Percentiles rank a stretch among this genome's conserved stretches.
Evolutionary conservation across 1,284 basidiomycete species (phyloP).

Genomic region (Xerocomus amazonicus): DNA sequence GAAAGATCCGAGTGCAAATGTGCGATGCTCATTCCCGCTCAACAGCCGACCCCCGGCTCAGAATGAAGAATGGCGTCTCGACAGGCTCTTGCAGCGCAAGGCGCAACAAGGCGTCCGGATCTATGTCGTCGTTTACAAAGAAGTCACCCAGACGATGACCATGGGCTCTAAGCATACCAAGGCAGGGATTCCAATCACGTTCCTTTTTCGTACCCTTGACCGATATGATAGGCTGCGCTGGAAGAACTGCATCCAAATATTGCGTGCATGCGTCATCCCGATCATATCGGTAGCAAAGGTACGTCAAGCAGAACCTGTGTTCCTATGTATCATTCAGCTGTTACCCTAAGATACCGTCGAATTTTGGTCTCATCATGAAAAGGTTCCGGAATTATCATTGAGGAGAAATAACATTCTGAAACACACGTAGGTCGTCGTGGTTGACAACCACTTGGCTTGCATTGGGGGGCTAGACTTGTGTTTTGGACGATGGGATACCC

Average conservation of each 20-base stretch:
- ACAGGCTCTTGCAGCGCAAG: slow-evolving; percentile 80
- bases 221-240: slow-evolving; percentile 54
- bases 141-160: slow-evolving; percentile 86
- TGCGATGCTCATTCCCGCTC: slow-evolving; percentile 6
- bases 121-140: slow-evolving; percentile 88
- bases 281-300: slow-evolving; percentile 84
- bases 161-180: slow-evolving; percentile 87
- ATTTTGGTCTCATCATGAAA: slow-evolving; percentile 86
- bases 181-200: slow-evolving; percentile 32
- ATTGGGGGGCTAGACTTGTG: slow-evolving; percentile 89
- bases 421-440: slow-evolving; percentile 59
- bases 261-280: slow-evolving; percentile 82
- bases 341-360: slow-evolving; percentile 57
- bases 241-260: slow-evolving; percentile 87
- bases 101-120: slow-evolving; percentile 88
- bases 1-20: neutral
- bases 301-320: neutral
- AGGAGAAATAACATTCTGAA: slow-evolving; percentile 1
- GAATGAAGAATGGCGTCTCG: slow-evolving; percentile 83
- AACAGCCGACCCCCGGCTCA: slow-evolving; percentile 75
- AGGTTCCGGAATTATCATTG: slow-evolving; percentile 29
- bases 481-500: slow-evolving; percentile 94
- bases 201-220: neutral
- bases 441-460: slow-evolving; percentile 81
- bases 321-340: neutral